These are phyloP conservation scores for Lablab purpureus DNA, from an alignment of 306 rosid genomes.

Conservation along the genomic window DNA sequence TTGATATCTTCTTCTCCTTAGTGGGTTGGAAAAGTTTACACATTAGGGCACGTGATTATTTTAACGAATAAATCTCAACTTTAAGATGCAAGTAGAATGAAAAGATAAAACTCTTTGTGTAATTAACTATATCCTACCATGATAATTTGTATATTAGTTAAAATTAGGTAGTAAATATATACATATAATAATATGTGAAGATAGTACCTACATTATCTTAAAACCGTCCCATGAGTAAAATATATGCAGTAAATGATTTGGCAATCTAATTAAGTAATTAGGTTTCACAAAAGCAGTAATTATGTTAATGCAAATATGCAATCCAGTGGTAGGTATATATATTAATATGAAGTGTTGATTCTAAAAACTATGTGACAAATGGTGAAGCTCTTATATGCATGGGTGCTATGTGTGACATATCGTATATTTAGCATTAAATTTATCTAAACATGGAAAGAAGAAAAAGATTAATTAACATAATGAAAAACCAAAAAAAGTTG, in stretches of 20 bases:
- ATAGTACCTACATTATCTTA: neutral
- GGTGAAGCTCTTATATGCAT: neutral
- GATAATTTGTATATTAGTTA: neutral
- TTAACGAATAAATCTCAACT: conserved; percentile 7
- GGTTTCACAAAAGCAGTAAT: neutral
- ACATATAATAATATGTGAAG: neutral
- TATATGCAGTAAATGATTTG: neutral
- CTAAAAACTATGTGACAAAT: neutral
- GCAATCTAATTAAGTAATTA: no score
- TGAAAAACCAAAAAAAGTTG: neutral
- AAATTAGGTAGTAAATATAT: neutral
- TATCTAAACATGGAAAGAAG: conserved; percentile 11
- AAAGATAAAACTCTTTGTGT: neutral
- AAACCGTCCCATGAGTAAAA: neutral
- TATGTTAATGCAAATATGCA: conserved; percentile 17
- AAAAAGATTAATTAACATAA: neutral
- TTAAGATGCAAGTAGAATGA: conserved; percentile 6
- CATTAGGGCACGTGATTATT: neutral
- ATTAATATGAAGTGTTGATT: neutral
- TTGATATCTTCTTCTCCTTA: neutral
- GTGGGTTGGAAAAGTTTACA: conserved; percentile 4
- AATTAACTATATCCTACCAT: neutral
- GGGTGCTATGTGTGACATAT: neutral
- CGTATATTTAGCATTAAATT: neutral
- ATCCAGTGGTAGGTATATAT: neutral